Evolutionary conservation across 345 rosid genomes (phyloP), one percentile per base, ranked within the genome.

Genomic region (Hypericum perforatum): DNA sequence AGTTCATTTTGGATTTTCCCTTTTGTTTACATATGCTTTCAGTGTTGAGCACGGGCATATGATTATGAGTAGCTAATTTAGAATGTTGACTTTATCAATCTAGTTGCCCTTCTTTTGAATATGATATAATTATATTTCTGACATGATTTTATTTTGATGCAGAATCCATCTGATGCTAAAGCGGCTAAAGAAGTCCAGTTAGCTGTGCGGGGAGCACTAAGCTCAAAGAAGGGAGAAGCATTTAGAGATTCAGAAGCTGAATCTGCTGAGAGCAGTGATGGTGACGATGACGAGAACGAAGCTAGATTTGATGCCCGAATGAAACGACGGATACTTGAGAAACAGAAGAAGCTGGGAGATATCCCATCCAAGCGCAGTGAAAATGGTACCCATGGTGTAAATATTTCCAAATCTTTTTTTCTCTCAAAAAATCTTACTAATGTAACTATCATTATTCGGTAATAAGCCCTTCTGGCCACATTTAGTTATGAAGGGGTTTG

Each of bases 241-340:
- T 59, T 55, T 52, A 80, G 78, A 67, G 82, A 75, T 62, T 50
- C 51, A 22, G 71, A 70, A 52, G 70, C 69, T 68, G 69, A 70
- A 70, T 57, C 57, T 58, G 57, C 72, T 45, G 66, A 63, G 64
- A 49, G 62, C 36, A 46, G 44, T 50, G 75, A 69, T 16, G 78
- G 76, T 54, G 60, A 63, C 11, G 53, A 57, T 13, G 74, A 68
- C 16, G 83, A 68, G 12, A 82, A 86, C 57, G 96, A 88, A 55
- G 78, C 71, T 53, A 74, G 55, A 63, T 92, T 92, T 80, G 95
- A 92, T 78, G 81, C 81, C 49, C 74, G 78, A 69, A 92, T 92
- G 97, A 86, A 91, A 52, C 80, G 69, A 46, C 82, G 76, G 63
- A 78, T 85, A 69, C 90, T 85, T 59, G 71, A 47, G 54, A 83